These are phyloP conservation scores for Cutaneotrichosporon cutaneum DNA, from an alignment of 1,284 basidiomycete genomes.

Conservation along the genomic window DNA sequence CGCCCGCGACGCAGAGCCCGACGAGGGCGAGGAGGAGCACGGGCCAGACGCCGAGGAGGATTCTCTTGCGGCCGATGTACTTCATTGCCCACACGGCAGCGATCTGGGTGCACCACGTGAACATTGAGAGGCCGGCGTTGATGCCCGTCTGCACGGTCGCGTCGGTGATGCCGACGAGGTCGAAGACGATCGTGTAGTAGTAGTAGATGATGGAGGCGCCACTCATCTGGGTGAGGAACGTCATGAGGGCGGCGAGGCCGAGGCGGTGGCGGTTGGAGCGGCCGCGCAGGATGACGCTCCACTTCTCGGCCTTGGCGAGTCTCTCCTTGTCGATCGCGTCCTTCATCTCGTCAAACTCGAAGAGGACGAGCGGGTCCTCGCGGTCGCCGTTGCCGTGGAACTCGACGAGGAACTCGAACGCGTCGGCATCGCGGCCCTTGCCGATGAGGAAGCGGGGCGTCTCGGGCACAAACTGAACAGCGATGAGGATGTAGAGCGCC, in stretches of 20 bases:
- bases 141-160: conserved; percentile 52
- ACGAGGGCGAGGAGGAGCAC: conserved; percentile 41
- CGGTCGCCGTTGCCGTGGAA: conserved; percentile 71
- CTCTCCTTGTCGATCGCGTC: conserved; percentile 69
- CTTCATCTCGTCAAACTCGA: conserved; percentile 77
- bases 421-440: conserved; percentile 61
- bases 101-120: conserved; percentile 51
- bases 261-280: conserved; percentile 45
- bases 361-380: conserved; percentile 65
- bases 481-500: conserved; percentile 50
- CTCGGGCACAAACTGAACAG: conserved; percentile 54
- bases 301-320: conserved; percentile 48
- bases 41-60: conserved; percentile 51
- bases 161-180: conserved; percentile 50
- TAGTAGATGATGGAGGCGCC: conserved; percentile 52
- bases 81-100: conserved; percentile 41
- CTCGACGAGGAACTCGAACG: conserved; percentile 71
- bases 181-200: conserved; percentile 52
- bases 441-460: conserved; percentile 49
- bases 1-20: conserved; percentile 46
- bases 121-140: conserved; percentile 50
- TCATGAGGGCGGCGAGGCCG: conserved; percentile 49
- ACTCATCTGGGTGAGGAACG: conserved; percentile 40
- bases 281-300: conserved; percentile 43
- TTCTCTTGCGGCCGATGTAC: conserved; percentile 43